Percentiles rank a stretch among this genome's conserved stretches.
Conservation (phyloP, 805 yeast genomes). For the Monosporozyma siamensis region DNA sequence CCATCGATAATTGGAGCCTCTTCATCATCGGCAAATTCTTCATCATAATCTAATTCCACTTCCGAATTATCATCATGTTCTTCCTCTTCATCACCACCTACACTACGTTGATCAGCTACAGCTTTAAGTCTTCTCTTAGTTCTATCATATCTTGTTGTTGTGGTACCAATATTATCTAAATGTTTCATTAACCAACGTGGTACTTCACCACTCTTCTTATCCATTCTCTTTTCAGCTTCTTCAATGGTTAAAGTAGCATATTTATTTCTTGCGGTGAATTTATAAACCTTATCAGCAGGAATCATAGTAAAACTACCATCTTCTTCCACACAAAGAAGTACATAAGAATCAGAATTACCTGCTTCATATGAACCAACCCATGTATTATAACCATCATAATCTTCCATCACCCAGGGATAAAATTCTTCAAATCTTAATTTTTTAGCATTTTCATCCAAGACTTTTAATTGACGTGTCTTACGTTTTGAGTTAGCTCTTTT, state of each 20-base stretch:
- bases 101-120: constrained; percentile 35
- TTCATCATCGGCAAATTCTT: constrained; percentile 97
- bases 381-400: constrained; percentile 86
- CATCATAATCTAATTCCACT: constrained; percentile 90
- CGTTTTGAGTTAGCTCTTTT: constrained; percentile 54
- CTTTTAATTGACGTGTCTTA: constrained; percentile 75
- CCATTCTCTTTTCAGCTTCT: constrained; percentile 94
- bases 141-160: constrained; percentile 43
- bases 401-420: constrained; percentile 98
- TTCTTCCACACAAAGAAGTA: constrained; percentile 72
- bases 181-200: constrained; percentile 97
- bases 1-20: constrained; percentile 98
- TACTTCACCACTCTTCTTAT: constrained; percentile 54
- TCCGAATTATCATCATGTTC: constrained; percentile 63
- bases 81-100: constrained; percentile 32
- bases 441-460: constrained; percentile 74
- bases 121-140: constrained; percentile 39
- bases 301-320: constrained; percentile 81
- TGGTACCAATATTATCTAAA: constrained; percentile 53
- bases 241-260: constrained; percentile 90
- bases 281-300: constrained; percentile 90
- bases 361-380: constrained; percentile 97
- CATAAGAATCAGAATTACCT: constrained; percentile 72
- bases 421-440: constrained; percentile 88
- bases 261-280: constrained; percentile 85